A percentile compares a stretch with the other conserved stretches of the same genome.
phyloP scores from a whole-genome alignment of 1,284 basidiomycete species.

The Ceratorhiza oryzae-sativae region DNA sequence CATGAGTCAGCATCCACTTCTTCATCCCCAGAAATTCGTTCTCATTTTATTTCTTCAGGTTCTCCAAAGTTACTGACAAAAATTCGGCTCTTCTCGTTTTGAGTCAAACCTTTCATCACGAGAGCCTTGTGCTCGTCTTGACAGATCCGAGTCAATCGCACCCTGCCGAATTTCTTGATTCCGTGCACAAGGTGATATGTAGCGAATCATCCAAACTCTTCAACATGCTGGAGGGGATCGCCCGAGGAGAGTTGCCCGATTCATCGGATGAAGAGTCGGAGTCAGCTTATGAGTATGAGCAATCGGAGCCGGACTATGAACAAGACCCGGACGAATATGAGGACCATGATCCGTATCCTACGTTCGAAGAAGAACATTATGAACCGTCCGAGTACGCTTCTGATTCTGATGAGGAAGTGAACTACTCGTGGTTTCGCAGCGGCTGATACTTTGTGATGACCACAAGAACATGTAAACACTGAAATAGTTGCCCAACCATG shows the following conservation, averaged over 20 bases:
- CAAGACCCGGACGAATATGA: background rate
- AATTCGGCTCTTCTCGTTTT: background rate
- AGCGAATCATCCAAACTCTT: background rate
- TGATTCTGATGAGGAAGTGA: background rate
- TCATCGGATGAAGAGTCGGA: conserved; percentile 6
- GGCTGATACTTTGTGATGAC: too few species aligned
- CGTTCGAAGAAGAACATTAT: background rate
- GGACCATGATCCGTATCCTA: background rate
- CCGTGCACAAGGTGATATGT: background rate
- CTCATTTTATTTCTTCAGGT: background rate
- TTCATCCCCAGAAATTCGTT: too few species aligned
- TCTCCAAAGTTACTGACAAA: background rate
- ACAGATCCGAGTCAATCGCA: background rate
- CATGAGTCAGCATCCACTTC: background rate
- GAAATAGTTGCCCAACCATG: too few species aligned
- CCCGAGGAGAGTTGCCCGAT: background rate
- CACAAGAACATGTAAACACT: too few species aligned
- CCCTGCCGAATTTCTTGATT: background rate
- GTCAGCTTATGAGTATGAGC: background rate
- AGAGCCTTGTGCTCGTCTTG: background rate
- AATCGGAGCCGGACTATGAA: background rate
- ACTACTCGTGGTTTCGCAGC: too few species aligned
- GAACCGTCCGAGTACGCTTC: background rate
- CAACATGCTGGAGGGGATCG: background rate
- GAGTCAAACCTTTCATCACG: conserved; percentile 1